phyloP scores from a whole-genome alignment of 2,329 filamentous ascomycete species.

The Phialocephala sp. region DNA sequence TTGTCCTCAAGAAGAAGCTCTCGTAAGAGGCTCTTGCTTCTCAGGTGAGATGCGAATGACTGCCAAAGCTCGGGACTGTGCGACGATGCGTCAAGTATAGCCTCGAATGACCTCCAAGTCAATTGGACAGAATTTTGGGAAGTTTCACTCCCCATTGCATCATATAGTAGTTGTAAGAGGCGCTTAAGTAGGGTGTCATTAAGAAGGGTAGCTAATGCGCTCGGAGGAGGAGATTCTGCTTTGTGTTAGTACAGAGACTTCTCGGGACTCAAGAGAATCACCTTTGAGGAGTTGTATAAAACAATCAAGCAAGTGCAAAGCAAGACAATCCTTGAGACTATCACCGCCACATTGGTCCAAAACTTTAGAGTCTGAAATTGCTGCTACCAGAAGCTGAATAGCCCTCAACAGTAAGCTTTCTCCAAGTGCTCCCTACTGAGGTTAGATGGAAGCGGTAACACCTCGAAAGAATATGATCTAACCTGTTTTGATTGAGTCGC shows the following conservation, averaged over 20 bases:
- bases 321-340: slow-evolving; percentile 55
- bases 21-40: slow-evolving; percentile 47
- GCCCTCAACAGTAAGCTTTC: slow-evolving; percentile 50
- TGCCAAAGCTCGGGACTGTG: slow-evolving; percentile 53
- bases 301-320: slow-evolving; percentile 60
- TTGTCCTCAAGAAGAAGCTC: slow-evolving; percentile 51
- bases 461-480: slow-evolving; percentile 24
- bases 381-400: slow-evolving; percentile 61
- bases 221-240: slow-evolving; percentile 45
- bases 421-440: slow-evolving; percentile 33
- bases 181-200: slow-evolving; percentile 42
- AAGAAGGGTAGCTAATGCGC: slow-evolving; percentile 43
- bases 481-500: slow-evolving; percentile 35
- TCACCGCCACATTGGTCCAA: slow-evolving; percentile 51
- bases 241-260: slow-evolving; percentile 37
- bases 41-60: slow-evolving; percentile 46
- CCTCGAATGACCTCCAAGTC: slow-evolving; percentile 51
- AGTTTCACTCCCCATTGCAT: slow-evolving; percentile 29
- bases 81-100: slow-evolving; percentile 54
- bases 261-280: slow-evolving; percentile 39
- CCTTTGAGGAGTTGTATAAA: slow-evolving; percentile 61
- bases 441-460: slow-evolving; percentile 26
- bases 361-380: slow-evolving; percentile 63
- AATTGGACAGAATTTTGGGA: slow-evolving; percentile 43
- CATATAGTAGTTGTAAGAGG: slow-evolving; percentile 40